Base-by-base conservation (phyloP, 2,329 filamentous ascomycete genomes). In the Iodosphaeria phyllophila region DNA sequence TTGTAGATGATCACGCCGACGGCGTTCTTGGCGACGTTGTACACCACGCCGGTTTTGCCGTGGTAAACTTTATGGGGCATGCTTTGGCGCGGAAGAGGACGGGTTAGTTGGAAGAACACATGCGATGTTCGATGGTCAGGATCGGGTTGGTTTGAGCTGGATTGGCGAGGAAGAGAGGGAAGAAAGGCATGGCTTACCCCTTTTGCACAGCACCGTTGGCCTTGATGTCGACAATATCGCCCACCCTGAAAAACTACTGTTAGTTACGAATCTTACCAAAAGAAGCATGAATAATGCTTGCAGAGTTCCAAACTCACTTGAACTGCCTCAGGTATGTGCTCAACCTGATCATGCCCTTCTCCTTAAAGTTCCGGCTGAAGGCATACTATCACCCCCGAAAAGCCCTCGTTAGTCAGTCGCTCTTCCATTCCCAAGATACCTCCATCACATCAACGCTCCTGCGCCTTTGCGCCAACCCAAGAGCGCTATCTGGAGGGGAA, bases 51-150 rank as follows among this genome's bases (percentile, higher is more conserved):
- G 38, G 84, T 92, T 79, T 95, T 95, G 52, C 86, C 89, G 72
- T 95, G 84, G 76, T 92, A 93, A 64, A 92, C 78, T 73, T 93
- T 93, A 76, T 84, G 83, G 48, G 86, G 84, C 82, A 92, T 89
- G 68, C 82, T 83, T 48, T 54, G 44, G n/a, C n/a, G n/a, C n/a
- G n/a, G 25, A 32, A 32, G 6, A 10, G 9, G 29, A 25, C 25
- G 29, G 17, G 28, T 23, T 26, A 17, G 20, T 26, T 20, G 18
- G 15, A 10, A 19, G 14, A 13, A 11, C 22, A 13, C 16, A 16
- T 18, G n/a, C n/a, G n/a, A n/a, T n/a, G n/a, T n/a, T n/a, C 20
- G 10, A 12, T 16, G 22, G 18, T 4, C 14, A 10, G 13, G 18
- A 12, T 20, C 22, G 16, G 26, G n/a, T n/a, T n/a, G n/a, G n/a